Evolutionary conservation across 371 early-diverging fungal genomes (phyloP), one percentile per base, ranked within the genome.

Genomic region (Mucor velutinosus): DNA sequence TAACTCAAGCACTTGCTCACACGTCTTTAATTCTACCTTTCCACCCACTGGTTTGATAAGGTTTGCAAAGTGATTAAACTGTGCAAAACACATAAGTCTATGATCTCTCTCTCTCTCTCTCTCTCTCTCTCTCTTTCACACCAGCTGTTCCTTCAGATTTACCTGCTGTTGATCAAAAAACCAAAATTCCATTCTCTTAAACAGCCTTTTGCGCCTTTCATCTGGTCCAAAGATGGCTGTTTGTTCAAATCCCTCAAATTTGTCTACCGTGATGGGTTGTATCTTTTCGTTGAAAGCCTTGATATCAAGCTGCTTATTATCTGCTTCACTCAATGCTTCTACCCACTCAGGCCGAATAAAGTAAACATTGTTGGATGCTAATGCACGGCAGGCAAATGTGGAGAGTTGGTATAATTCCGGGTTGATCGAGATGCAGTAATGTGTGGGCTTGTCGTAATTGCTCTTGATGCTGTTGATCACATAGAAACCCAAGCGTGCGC

Each of bases 131-230:
- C 10, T 25, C 51, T 25, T n/a, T n/a, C n/a, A n/a, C n/a, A n/a
- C n/a, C n/a, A n/a, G 11, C 25, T 10, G 4, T 4, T 6, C 7
- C 17, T 15, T 47, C 14, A 19, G 21, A 49, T 0, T 27, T 57
- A 56, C 45, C 39, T 70, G 70, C 1, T 19, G 21, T 10, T 60
- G 21, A 35, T 64, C 19, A 33, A 65, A 65, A n/a, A 65, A 45
- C 56, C 65, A 57, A 58, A 70, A 70, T 1, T 61, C 49, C 19
- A 65, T 35, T 0, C 37, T 49, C 0, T 62, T 14, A 19, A 70
- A 70, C 6, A 70, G 15, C 4, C 32, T 47, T 3, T 25, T 33
- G 19, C 70, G 43, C 12, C 58, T 32, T 7, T 23, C 21, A 23
- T 70, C 58, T 4, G 12, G 33, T 1, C 39, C 43, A n/a, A 70